Evolutionary conservation across 805 yeast species (phyloP).

Genomic region (Peterozyma toletana): DNA sequence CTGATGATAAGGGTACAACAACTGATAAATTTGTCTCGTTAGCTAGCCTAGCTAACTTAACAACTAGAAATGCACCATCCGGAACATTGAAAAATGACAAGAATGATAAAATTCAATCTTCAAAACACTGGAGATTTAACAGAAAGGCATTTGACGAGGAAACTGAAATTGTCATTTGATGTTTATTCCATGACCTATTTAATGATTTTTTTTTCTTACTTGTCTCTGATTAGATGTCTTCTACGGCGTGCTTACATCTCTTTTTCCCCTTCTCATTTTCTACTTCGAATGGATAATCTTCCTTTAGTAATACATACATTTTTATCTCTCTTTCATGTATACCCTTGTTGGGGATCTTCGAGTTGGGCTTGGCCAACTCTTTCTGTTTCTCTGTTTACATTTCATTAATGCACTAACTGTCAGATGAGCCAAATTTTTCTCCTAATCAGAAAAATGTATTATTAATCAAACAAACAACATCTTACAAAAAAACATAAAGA

Average conservation of each 20-base stretch:
- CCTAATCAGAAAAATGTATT: no score
- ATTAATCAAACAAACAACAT: no score
- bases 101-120: constrained; percentile 34
- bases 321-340: no score
- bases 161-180: constrained; percentile 42
- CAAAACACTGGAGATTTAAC: constrained; percentile 65
- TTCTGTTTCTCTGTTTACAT: background rate
- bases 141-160: constrained; percentile 50
- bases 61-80: constrained; percentile 59
- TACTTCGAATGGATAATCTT: no score
- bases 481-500: background rate
- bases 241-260: no score
- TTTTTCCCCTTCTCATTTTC: no score
- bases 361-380: no score
- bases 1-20: constrained; percentile 14
- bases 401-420: background rate
- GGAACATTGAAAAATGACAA: constrained; percentile 53
- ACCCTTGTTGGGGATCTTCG: no score
- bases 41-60: constrained; percentile 44
- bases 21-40: constrained; percentile 31
- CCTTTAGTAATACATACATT: no score
- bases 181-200: background rate
- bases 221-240: background rate
- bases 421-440: no score
- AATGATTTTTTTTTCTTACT: background rate